These are phyloP conservation scores for Trichophyton mentagrophytes DNA, from an alignment of 2,329 filamentous ascomycete species.

Conservation along the genomic window DNA sequence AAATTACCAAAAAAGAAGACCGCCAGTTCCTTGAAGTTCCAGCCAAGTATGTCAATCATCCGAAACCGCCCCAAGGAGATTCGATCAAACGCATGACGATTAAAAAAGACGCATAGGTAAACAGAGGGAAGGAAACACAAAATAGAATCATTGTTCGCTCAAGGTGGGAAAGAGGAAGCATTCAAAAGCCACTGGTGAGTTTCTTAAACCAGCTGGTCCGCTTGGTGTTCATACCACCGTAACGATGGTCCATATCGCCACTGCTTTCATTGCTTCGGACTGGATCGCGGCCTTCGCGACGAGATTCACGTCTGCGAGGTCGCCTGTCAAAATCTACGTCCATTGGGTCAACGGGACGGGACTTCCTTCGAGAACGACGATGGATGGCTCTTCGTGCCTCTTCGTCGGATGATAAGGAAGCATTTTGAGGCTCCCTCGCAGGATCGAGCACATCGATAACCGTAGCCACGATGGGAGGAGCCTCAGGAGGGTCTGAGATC, in stretches of 20 bases:
- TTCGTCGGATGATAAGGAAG: conserved; percentile 33
- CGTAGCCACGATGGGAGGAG: conserved; percentile 34
- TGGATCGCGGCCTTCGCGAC: conserved; percentile 21
- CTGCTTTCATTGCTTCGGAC: conserved; percentile 31
- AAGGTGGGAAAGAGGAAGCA: neutral
- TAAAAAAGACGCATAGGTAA: no score
- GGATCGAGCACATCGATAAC: conserved; percentile 31
- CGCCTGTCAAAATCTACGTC: conserved; percentile 30
- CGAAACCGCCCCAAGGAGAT: neutral
- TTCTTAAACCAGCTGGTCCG: conserved; percentile 34
- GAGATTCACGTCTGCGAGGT: conserved; percentile 21
- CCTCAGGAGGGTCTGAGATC: conserved; percentile 35
- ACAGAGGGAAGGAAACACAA: neutral
- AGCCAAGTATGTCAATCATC: conserved; percentile 1
- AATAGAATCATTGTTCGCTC: neutral
- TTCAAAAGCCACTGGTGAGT: conserved; percentile 20
- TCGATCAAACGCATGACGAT: no score
- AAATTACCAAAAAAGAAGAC: neutral
- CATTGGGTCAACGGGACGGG: conserved; percentile 28
- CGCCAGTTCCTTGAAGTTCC: neutral
- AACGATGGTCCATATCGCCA: conserved; percentile 26
- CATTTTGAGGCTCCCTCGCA: conserved; percentile 18
- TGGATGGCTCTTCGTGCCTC: conserved; percentile 28
- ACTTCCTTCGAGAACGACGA: conserved; percentile 27
- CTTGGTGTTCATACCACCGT: conserved; percentile 17